A percentile compares a stretch with the other conserved stretches of the same genome.
These are phyloP conservation scores for Rosa rugosa DNA, from an alignment of 306 rosid species.

Conservation along the genomic window DNA sequence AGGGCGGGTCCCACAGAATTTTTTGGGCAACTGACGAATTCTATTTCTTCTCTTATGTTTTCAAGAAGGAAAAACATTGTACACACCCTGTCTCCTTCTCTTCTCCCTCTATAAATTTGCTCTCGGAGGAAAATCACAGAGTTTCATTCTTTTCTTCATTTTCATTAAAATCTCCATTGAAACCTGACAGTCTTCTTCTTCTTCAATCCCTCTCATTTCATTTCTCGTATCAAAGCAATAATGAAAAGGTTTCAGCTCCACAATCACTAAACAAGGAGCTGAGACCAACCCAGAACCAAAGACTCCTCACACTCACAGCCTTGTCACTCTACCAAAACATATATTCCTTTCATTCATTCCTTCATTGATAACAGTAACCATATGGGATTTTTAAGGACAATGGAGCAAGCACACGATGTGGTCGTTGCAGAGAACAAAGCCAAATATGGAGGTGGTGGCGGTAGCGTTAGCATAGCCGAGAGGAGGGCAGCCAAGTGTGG, in stretches of 20 bases:
- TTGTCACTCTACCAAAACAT: neutral
- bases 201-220: neutral
- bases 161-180: neutral
- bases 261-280: neutral
- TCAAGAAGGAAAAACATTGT: neutral
- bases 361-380: neutral
- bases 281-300: neutral
- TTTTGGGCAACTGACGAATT: neutral
- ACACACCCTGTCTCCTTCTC: neutral
- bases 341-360: neutral
- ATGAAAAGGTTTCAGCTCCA: slow-evolving; percentile 13
- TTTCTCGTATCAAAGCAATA: neutral
- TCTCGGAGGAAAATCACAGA: neutral
- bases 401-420: neutral
- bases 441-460: neutral
- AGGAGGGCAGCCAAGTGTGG: slow-evolving; percentile 62
- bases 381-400: neutral
- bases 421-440: neutral
- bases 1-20: neutral
- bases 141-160: neutral
- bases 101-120: neutral
- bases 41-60: neutral
- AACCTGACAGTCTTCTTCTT: neutral
- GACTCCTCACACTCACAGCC: neutral
- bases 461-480: slow-evolving; percentile 62